Percentiles rank a stretch among this genome's conserved stretches.
phyloP scores from a whole-genome alignment of 257 asterid species.

The Cinchona pubescens region DNA sequence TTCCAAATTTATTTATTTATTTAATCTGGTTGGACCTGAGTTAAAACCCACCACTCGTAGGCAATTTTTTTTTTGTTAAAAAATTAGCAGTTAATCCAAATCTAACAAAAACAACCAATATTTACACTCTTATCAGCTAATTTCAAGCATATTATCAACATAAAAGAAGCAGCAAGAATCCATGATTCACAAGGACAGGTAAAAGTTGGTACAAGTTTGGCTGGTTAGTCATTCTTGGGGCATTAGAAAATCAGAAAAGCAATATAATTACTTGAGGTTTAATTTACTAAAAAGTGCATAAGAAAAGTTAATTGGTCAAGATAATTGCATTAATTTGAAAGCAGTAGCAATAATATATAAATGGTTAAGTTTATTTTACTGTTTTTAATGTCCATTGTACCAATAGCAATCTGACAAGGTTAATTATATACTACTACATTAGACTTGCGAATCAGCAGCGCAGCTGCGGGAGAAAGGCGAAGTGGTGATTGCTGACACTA shows the following conservation, averaged over 20 bases:
- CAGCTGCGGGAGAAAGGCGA: slow-evolving; percentile 62
- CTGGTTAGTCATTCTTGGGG: neutral
- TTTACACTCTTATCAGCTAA: neutral
- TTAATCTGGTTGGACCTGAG: too few relatives aligned
- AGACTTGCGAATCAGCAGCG: slow-evolving; percentile 62
- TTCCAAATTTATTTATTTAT: too few relatives aligned
- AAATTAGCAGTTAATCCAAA: neutral
- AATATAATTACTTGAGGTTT: neutral
- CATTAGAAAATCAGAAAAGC: neutral
- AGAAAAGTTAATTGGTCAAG: too few relatives aligned
- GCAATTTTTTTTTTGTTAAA: too few relatives aligned
- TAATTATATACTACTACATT: neutral
- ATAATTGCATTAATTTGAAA: too few relatives aligned
- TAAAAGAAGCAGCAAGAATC: neutral
- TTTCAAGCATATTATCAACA: neutral
- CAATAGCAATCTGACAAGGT: neutral
- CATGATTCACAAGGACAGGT: neutral
- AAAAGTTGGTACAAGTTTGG: neutral
- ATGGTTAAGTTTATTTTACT: too few relatives aligned
- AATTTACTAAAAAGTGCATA: too few relatives aligned
- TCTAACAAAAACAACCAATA: neutral
- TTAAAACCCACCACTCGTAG: too few relatives aligned
- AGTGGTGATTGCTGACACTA: slow-evolving; percentile 48
- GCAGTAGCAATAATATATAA: neutral
- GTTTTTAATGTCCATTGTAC: too few relatives aligned